These are phyloP conservation scores for Morella rubra DNA, from an alignment of 306 rosid genomes.

Conservation along the genomic window DNA sequence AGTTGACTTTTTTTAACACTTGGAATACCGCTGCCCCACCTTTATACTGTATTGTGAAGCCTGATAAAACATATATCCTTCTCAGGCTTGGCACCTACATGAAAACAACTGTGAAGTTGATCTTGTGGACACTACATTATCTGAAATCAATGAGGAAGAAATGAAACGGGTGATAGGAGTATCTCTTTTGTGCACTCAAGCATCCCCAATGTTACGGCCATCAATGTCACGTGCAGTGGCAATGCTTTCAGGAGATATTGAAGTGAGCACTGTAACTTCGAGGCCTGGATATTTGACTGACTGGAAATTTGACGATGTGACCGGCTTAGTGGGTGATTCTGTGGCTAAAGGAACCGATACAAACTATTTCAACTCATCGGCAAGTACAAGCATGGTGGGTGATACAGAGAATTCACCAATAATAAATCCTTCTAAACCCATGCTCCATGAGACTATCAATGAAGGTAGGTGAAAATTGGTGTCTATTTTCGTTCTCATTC, in stretches of 20 bases:
- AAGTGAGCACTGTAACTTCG: constrained; percentile 49
- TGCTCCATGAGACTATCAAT: constrained; percentile 21
- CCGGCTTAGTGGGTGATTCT: constrained; percentile 17
- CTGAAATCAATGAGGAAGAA: constrained; percentile 46
- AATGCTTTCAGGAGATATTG: constrained; percentile 67
- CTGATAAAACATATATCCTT: not conserved
- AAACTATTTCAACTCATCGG: constrained; percentile 30
- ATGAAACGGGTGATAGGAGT: constrained; percentile 44
- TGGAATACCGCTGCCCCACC: not conserved
- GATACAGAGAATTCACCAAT: constrained; percentile 29
- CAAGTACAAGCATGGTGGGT: constrained; percentile 36
- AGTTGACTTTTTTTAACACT: not conserved
- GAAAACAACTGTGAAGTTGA: constrained; percentile 42
- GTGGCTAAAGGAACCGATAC: constrained; percentile 30
- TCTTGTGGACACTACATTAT: constrained; percentile 47
- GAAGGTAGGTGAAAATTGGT: constrained; percentile 40
- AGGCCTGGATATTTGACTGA: constrained; percentile 68
- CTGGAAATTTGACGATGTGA: constrained; percentile 57
- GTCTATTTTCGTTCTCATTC: not conserved
- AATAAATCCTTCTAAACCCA: constrained; percentile 17
- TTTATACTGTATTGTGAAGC: not conserved
- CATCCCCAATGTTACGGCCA: constrained; percentile 57
- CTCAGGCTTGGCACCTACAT: constrained; percentile 54
- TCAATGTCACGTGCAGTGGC: constrained; percentile 76
- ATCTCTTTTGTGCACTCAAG: constrained; percentile 62